A percentile compares a stretch with the other conserved stretches of the same genome.
These are phyloP conservation scores for Aspergillus awamori DNA, from an alignment of 2,329 filamentous ascomycete genomes.

Conservation along the genomic window DNA sequence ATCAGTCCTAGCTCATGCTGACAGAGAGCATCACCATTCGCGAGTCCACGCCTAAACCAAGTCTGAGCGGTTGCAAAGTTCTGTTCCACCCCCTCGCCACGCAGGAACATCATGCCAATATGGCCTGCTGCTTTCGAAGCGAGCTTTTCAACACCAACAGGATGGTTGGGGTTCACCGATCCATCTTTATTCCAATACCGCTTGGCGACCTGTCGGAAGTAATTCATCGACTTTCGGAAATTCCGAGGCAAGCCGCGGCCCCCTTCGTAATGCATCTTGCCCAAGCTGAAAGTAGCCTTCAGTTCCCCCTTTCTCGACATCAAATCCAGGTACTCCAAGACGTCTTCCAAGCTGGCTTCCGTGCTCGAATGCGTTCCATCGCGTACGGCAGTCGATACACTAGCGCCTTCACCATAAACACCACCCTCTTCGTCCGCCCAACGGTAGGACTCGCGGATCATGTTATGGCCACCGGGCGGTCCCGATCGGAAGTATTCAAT, in stretches of 20 bases:
- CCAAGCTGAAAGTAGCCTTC: conserved; percentile 82
- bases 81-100: conserved; percentile 81
- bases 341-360: conserved; percentile 85
- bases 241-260: conserved; percentile 74
- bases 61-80: conserved; percentile 73
- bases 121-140: conserved; percentile 84
- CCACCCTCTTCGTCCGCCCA: conserved; percentile 90
- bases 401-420: conserved; percentile 93
- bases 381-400: conserved; percentile 76
- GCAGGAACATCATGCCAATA: conserved; percentile 84
- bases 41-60: conserved; percentile 82
- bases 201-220: conserved; percentile 78
- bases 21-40: conserved; percentile 76
- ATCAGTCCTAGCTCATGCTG: conserved; percentile 84
- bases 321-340: conserved; percentile 89
- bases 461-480: conserved; percentile 80
- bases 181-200: conserved; percentile 82
- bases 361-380: conserved; percentile 74
- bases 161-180: conserved; percentile 70
- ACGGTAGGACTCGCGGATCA: conserved; percentile 77
- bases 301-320: conserved; percentile 88
- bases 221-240: conserved; percentile 71
- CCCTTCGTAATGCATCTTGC: conserved; percentile 86
- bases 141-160: conserved; percentile 71
- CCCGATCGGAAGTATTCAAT: conserved; percentile 86